These are phyloP conservation scores for Gryganskiella cystojenkinii DNA, from an alignment of 192 early-diverging fungal genomes.

Conservation along the genomic window DNA sequence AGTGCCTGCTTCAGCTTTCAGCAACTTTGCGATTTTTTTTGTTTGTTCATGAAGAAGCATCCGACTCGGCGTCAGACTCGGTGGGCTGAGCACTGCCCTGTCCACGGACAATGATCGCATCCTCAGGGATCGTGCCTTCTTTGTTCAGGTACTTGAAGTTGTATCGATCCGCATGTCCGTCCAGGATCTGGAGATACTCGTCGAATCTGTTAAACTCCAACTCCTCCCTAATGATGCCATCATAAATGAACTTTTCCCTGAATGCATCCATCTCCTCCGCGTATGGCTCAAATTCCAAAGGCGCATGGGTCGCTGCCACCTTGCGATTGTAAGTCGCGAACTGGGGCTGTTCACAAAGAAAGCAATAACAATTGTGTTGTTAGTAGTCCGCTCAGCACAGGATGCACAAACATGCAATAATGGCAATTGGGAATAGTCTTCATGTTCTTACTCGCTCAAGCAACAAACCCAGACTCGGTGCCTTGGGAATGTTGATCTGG, in stretches of 20 bases:
- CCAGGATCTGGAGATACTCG: slow-evolving; percentile 69
- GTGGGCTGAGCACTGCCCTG: slow-evolving; percentile 16
- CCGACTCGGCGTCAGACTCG: slow-evolving; percentile 34
- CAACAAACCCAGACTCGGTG: slow-evolving; percentile 89
- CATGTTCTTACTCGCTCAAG: slow-evolving; percentile 71
- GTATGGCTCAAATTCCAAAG: slow-evolving; percentile 69
- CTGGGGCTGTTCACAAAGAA: slow-evolving; percentile 52
- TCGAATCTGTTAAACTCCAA: slow-evolving; percentile 69
- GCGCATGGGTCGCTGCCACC: slow-evolving; percentile 40
- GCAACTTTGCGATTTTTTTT: too few relatives aligned
- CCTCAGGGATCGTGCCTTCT: slow-evolving; percentile 66
- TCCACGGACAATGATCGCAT: slow-evolving; percentile 50
- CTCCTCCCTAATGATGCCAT: slow-evolving; percentile 83
- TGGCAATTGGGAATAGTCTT: slow-evolving; percentile 1
- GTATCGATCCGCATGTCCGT: slow-evolving; percentile 58
- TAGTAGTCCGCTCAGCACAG: background rate
- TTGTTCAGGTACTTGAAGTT: slow-evolving; percentile 71
- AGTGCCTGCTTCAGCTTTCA: too few relatives aligned
- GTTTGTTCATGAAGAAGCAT: slow-evolving; percentile 18
- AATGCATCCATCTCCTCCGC: slow-evolving; percentile 83
- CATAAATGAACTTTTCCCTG: slow-evolving; percentile 91
- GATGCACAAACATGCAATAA: background rate
- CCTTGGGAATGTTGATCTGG: slow-evolving; percentile 96
- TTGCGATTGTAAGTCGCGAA: slow-evolving; percentile 76
- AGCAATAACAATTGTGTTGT: background rate